Base-by-base conservation (phyloP, 2,329 filamentous ascomycete genomes). In the Knoxdaviesia proteae region DNA sequence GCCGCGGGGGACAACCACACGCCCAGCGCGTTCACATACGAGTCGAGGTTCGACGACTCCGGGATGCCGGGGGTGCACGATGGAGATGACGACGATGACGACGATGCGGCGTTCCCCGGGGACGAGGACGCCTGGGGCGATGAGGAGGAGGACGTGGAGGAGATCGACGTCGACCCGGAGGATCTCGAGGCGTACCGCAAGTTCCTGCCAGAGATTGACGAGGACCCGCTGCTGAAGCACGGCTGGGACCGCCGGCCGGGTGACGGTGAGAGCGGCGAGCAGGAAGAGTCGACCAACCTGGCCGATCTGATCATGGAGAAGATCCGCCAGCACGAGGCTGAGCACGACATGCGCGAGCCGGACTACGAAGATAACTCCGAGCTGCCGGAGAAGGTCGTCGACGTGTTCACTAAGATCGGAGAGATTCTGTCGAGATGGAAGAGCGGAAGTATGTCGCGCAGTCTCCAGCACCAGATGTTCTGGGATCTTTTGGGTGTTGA, bases 291-390 rank as follows among this genome's bases (percentile, higher is more conserved):
- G 9, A 84, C 80, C 48, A 94, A 96, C 57, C 67, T 98, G 45
- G 86, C 90, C 10, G 87, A 94, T 54, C 64, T 98, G 48, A 98
- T 98, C 49, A 63, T 98, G 45, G 78, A 88, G 55, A 94, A 93
- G 61, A 98, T 98, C 54, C 84, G 86, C 5, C 80, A 82, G 46
- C 83, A 92, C 53, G 90, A 98, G 63, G 80, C 83, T 4, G 69
- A 69, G 33, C 67, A 78, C 49, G 65, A 57, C 10, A 51, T 57
- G 39, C 51, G 53, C 39, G 42, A 52, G 47, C 42, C 59, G 64
- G 54, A 54, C 32, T 56, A 55, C 35, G 81, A 90, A 49, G 87
- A 93, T 47, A 81, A 84, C 20, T 77, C 84, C 40, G 82, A 94
- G 56, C 67, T 98, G 42, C 86, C 86, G 3, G 79, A 79, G 38